A percentile compares a stretch with the other conserved stretches of the same genome.
Evolutionary conservation across 2,329 filamentous ascomycete species (phyloP).

Genomic region (Zopfia rhizophila): DNA sequence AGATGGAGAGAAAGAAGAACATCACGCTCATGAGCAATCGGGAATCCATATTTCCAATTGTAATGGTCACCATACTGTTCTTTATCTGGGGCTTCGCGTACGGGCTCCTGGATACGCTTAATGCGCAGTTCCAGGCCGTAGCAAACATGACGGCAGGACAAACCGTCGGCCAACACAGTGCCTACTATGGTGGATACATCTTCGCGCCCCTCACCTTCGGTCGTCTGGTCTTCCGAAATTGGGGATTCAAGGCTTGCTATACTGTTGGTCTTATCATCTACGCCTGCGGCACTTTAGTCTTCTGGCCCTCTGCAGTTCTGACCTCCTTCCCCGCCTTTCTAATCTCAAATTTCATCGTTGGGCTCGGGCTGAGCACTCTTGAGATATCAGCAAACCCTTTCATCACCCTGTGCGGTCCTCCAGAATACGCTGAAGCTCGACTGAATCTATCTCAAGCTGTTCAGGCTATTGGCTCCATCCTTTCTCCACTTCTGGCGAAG

Average conservation of each 20-base stretch:
- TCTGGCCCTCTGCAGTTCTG: constrained; percentile 72
- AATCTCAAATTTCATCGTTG: constrained; percentile 71
- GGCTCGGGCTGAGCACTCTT: constrained; percentile 67
- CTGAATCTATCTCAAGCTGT: constrained; percentile 70
- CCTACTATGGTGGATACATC: constrained; percentile 78
- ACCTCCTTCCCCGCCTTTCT: constrained; percentile 70
- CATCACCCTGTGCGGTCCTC: constrained; percentile 69
- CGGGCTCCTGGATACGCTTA: constrained; percentile 84
- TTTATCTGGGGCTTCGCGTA: constrained; percentile 93
- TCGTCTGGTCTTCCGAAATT: constrained; percentile 64
- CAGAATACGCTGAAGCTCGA: constrained; percentile 68
- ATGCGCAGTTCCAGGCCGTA: constrained; percentile 73
- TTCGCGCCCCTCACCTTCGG: constrained; percentile 76
- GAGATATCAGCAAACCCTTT: constrained; percentile 72
- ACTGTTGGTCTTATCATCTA: constrained; percentile 70
- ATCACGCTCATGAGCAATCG: constrained; percentile 71
- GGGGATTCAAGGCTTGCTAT: constrained; percentile 72
- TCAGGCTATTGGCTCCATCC: constrained; percentile 68
- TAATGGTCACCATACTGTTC: constrained; percentile 82
- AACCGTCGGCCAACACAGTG: constrained; percentile 73
- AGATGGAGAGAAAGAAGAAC: constrained; percentile 73
- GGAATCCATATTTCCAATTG: constrained; percentile 77
- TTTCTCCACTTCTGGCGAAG: constrained; percentile 68
- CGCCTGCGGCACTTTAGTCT: constrained; percentile 69
- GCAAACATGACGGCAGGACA: constrained; percentile 70